phyloP scores from a whole-genome alignment of 352 stramenopile species.

The Globisporangium barbulae region DNA sequence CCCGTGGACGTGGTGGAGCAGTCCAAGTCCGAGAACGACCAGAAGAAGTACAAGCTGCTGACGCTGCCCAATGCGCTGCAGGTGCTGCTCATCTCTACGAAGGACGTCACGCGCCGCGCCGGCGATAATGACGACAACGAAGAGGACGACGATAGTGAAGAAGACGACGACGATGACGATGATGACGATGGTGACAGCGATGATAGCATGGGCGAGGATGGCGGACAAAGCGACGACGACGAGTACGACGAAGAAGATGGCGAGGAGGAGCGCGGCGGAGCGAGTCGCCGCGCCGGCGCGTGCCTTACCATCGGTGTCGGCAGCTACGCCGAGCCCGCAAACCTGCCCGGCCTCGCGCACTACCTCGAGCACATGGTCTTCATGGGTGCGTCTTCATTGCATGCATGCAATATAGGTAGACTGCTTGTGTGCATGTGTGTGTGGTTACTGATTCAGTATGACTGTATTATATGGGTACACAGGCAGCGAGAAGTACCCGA shows the following conservation, averaged over 20 bases:
- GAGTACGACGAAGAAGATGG: conserved; percentile 35
- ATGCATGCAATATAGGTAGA: neutral
- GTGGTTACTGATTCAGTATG: neutral
- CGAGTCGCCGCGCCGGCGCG: conserved; percentile 44
- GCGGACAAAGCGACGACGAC: conserved; percentile 16
- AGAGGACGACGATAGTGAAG: conserved; percentile 25
- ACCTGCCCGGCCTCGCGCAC: conserved; percentile 83
- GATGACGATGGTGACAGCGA: conserved; percentile 23
- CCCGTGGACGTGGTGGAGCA: conserved; percentile 42
- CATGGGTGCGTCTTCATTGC: conserved; percentile 63
- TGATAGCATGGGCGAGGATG: conserved; percentile 21
- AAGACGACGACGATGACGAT: conserved; percentile 16
- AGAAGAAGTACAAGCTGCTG: conserved; percentile 86
- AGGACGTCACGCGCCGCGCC: conserved; percentile 35
- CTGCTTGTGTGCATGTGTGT: neutral
- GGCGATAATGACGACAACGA: conserved; percentile 16
- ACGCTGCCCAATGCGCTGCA: conserved; percentile 73
- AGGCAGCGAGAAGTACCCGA: conserved; percentile 88
- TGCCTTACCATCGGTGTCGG: conserved; percentile 69
- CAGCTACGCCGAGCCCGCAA: conserved; percentile 66
- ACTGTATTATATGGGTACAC: neutral
- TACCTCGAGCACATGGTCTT: conserved; percentile 97
- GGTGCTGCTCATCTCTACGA: conserved; percentile 69
- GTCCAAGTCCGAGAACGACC: conserved; percentile 73
- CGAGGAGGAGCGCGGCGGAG: conserved; percentile 26